Evolutionary conservation across 176 grass and related monocot genomes (phyloP), one percentile per base, ranked within the genome.

Genomic region (Leersia perrieri): DNA sequence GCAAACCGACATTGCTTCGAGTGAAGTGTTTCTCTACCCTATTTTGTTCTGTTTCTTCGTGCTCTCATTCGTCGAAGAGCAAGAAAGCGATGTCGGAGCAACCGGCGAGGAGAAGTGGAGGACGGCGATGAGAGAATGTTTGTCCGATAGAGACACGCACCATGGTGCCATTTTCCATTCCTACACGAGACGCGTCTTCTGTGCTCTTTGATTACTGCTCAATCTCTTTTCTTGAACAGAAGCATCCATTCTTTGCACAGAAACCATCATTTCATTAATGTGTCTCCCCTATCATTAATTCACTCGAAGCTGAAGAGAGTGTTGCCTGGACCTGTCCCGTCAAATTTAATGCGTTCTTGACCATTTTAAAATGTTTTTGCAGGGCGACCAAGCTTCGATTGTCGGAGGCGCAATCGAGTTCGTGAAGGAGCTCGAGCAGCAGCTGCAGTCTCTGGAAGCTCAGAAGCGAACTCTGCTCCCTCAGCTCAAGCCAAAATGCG

Each of bases 361-460:
- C 40, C 47, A 51, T 25, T 25, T 42, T 55, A 9, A n/a, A 18
- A 70, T 27, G 68, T 78, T 29, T 29, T 35, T 73, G 63, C 70
- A 99, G 97, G 97, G 97, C n/a, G 97, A 99, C 87, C 97, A 99
- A 71, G 93, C 97, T 23, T 99, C 97, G 42, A 90, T 96, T 36
- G 97, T 99, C 0, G 97, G 97, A 34, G 97, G 93, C 0, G 97
- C 97, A 5, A 96, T 99, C 49, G 97, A 99, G 60, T 99, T 93
- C 83, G 91, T 99, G 12, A 99, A 96, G 90, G 90, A 96, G 80
- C 82, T 99, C 4, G 97, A 99, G 88, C 97, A 99, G 84, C 89
- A 93, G 76, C 71, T 93, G 0, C 97, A 99, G 72, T 99, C 82
- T 0, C 87, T 99, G 13, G 97, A 99, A 76, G 87, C 84, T 11